Evolutionary conservation across 176 grass and related monocot species (phyloP), one percentile per base, ranked within the genome.

Genomic region (Rhynchospora breviuscula): DNA sequence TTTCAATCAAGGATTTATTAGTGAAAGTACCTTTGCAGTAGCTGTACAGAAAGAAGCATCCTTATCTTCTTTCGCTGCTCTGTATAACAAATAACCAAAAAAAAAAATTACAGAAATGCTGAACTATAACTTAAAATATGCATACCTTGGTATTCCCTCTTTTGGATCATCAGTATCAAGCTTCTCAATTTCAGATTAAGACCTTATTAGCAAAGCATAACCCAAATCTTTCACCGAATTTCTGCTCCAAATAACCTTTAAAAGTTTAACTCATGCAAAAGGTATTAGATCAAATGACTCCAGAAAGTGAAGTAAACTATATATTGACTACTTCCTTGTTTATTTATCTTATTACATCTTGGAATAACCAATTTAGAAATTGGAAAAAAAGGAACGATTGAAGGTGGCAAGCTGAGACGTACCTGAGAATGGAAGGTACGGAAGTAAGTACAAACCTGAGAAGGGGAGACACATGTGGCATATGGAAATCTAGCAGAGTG

Each of bases 131-230:
- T 74, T 51, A 74, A 51, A 1, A 67, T 67, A 10, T 47, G 67
- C 81, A 60, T 91, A 98, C 96, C 91, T 95, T 72, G 89, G 70
- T 31, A 83, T 90, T 82, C 83, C 86, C 85, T 95, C 96, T 21
- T 90, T 93, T 75, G 59, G 89, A 51, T 94, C 96, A n/a, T 98
- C 96, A 49, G 75, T 77, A 85, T 98, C 96, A 63, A 93, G 89
- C 83, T 98, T 98, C 4, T 98, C 95, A 84, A 91, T 98, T 91
- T 98, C 96, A 95, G n/a, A 92, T 98, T 40, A 89, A 85, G 75
- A 98, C 85, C 88, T 98, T 98, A 88, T 95, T 91, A 98, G 95
- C 86, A 98, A 84, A 90, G 95, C 95, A 90, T 89, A 98, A 88
- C 95, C 95, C 88, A 98, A 90, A 44, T 92, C 95, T 91, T 98